Conservation (phyloP, 495 filamentous ascomycete species). For the Hypoxylon cercidicola region DNA sequence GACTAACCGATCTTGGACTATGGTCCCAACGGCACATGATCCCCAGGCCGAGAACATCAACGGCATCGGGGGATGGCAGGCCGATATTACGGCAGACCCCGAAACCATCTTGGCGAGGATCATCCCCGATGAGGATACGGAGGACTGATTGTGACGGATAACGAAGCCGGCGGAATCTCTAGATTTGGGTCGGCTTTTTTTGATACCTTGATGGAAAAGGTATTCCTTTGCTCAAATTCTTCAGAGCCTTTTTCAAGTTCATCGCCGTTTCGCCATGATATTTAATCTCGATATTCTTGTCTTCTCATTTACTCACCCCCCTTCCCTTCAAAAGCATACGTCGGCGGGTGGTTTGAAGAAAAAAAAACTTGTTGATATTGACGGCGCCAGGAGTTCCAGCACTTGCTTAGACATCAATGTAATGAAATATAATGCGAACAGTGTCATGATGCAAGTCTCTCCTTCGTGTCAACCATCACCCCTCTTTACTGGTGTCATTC, state of each 20-base stretch:
- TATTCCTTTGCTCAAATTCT: slow-evolving; percentile 1
- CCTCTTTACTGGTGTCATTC: neutral
- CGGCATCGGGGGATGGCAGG: slow-evolving; percentile 19
- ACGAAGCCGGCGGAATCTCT: neutral
- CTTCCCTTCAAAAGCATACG: neutral
- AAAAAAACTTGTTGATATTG: neutral
- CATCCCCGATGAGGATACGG: slow-evolving; percentile 29
- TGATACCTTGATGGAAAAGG: neutral
- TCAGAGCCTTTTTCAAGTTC: neutral
- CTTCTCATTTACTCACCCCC: neutral
- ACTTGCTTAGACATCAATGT: neutral
- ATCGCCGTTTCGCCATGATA: neutral
- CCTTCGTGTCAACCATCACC: neutral
- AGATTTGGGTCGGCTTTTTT: slow-evolving; percentile 7
- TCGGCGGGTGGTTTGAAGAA: neutral
- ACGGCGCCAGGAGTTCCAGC: neutral
- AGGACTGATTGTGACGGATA: neutral
- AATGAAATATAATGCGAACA: neutral
- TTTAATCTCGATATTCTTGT: neutral
- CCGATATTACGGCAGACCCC: slow-evolving; percentile 22
- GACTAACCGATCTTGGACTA: slow-evolving; percentile 14
- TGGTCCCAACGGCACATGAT: slow-evolving; percentile 3
- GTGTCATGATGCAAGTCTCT: neutral
- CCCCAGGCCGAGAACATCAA: slow-evolving; percentile 18
- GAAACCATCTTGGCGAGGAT: slow-evolving; percentile 2